Evolutionary conservation across 139 green algal species (phyloP).

Genomic region (Mesotaenium endlicherianum): DNA sequence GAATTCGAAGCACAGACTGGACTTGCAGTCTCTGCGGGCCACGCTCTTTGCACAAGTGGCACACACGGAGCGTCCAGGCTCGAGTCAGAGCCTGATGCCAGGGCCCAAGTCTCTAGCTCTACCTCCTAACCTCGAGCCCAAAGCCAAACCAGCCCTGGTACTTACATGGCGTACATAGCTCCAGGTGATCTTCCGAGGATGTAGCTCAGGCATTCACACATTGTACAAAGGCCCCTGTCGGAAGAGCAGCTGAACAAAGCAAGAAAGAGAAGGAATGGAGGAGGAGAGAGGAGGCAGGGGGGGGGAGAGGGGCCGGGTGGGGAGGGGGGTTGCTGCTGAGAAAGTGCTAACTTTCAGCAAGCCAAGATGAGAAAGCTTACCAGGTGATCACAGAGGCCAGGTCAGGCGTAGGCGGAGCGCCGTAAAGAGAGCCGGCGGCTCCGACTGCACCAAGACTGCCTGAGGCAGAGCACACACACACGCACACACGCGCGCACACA

Average conservation of each 20-base stretch:
- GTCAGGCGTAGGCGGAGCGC: background rate
- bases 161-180: too few relatives aligned
- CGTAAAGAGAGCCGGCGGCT: background rate
- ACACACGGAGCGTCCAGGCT: too few relatives aligned
- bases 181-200: too few relatives aligned
- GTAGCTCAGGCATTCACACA: background rate
- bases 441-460: background rate
- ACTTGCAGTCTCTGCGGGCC: background rate
- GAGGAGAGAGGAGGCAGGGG: background rate
- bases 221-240: background rate
- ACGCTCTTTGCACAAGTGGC: background rate
- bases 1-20: background rate
- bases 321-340: too few relatives aligned
- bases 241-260: background rate
- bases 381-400: background rate
- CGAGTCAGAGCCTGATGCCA: too few relatives aligned
- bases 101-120: too few relatives aligned
- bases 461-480: background rate
- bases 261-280: background rate
- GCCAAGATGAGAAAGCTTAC: background rate
- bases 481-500: too few relatives aligned
- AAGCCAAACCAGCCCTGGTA: too few relatives aligned
- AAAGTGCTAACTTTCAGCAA: too few relatives aligned
- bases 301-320: too few relatives aligned
- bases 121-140: too few relatives aligned